Conservation (phyloP, 1,139 yeast species). For the Wickerhamiella pararugosa region DNA sequence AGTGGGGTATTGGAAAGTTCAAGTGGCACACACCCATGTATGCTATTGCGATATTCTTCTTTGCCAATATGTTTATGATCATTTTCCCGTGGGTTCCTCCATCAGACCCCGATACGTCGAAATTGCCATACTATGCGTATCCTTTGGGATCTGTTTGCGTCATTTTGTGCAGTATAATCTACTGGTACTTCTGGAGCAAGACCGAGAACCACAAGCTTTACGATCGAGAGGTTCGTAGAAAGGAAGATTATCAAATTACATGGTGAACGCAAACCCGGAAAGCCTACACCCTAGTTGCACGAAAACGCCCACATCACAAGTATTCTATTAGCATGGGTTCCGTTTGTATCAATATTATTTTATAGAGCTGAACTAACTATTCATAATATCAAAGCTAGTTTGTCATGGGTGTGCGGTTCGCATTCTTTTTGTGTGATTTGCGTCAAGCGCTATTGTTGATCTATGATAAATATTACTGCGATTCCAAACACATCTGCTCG, state of each 20-base stretch:
- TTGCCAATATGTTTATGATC: slow-evolving; percentile 38
- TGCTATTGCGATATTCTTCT: slow-evolving; percentile 29
- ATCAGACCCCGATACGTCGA: slow-evolving; percentile 17
- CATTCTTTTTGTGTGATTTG: no score
- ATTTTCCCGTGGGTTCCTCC: slow-evolving; percentile 47
- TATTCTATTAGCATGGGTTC: background rate
- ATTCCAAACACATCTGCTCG: slow-evolving; percentile 1
- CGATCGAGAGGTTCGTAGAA: slow-evolving; percentile 2
- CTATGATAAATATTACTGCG: background rate
- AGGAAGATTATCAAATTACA: background rate
- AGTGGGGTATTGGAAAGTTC: slow-evolving; percentile 30
- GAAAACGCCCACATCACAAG: background rate
- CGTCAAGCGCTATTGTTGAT: no score
- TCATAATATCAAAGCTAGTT: no score
- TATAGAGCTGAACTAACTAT: no score
- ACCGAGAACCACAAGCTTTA: slow-evolving; percentile 9
- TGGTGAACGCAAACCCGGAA: background rate
- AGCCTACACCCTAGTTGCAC: background rate
- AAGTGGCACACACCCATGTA: slow-evolving; percentile 19
- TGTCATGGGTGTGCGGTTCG: no score
- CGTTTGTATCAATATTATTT: no score
- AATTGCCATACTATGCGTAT: slow-evolving; percentile 41
- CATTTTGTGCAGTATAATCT: slow-evolving; percentile 33
- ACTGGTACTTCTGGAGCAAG: slow-evolving; percentile 23
- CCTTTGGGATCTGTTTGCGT: slow-evolving; percentile 40